Evolutionary conservation across 2,329 filamentous ascomycete species (phyloP).

Genomic region (Sarocladium strictum): DNA sequence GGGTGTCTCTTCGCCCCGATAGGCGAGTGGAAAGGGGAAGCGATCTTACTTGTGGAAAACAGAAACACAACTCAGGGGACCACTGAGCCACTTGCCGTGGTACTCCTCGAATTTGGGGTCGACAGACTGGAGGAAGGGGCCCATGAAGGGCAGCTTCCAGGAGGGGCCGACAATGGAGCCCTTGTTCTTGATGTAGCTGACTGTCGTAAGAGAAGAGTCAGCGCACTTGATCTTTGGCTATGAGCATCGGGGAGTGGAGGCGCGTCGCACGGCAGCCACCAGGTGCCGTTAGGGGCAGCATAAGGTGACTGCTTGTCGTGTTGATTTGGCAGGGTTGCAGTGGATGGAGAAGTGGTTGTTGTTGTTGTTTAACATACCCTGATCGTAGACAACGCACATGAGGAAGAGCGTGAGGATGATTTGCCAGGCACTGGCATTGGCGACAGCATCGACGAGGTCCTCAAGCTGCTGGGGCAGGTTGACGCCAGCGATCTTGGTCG

Average conservation of each 20-base stretch:
- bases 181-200: conserved; percentile 69
- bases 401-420: conserved; percentile 65
- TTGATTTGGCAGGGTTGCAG: not conserved
- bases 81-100: conserved; percentile 86
- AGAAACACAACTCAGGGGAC: conserved; percentile 89
- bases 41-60: conserved; percentile 90
- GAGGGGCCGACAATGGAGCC: conserved; percentile 68
- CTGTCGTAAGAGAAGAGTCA: conserved; percentile 36
- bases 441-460: conserved; percentile 46
- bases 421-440: conserved; percentile 54
- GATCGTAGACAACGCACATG: conserved; percentile 76
- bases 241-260: too few relatives aligned
- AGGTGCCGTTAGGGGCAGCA: too few relatives aligned
- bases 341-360: not conserved
- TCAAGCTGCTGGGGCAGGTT: conserved; percentile 51
- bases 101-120: conserved; percentile 91
- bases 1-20: not conserved
- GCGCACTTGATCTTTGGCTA: conserved; percentile 1
- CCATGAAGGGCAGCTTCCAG: conserved; percentile 81
- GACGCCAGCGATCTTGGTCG: conserved; percentile 41
- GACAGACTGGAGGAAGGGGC: conserved; percentile 89
- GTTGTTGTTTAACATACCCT: conserved; percentile 67
- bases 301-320: not conserved
- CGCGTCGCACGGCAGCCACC: too few relatives aligned
- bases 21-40: not conserved